Conservation (phyloP, 2,329 filamentous ascomycete species). For the Monosporascus sp. region DNA sequence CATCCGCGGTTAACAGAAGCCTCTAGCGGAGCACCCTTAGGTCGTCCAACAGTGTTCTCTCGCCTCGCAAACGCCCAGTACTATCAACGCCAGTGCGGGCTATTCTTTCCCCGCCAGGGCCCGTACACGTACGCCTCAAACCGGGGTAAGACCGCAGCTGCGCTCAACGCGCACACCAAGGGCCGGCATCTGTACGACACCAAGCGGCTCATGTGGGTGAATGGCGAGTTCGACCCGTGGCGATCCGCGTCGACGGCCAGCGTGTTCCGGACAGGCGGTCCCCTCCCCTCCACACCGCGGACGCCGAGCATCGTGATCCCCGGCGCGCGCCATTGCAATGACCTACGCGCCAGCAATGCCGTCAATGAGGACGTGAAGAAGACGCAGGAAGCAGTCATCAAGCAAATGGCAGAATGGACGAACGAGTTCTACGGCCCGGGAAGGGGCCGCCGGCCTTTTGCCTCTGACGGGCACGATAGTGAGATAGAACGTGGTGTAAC, state of each 20-base stretch:
- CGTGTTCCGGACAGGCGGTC: conserved; percentile 48
- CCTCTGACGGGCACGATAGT: background rate
- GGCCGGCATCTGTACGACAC: conserved; percentile 50
- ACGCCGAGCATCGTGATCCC: conserved; percentile 49
- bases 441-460: background rate
- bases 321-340: conserved; percentile 50
- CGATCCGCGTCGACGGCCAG: conserved; percentile 47
- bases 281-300: conserved; percentile 38
- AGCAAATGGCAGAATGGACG: conserved; percentile 12
- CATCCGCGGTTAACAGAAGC: too few relatives aligned
- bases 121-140: conserved; percentile 44
- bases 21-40: conserved; percentile 39
- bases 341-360: conserved; percentile 42
- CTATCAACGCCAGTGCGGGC: conserved; percentile 48
- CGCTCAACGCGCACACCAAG: conserved; percentile 47
- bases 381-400: conserved; percentile 7
- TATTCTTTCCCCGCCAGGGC: conserved; percentile 49
- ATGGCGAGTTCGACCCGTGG: conserved; percentile 58
- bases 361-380: conserved; percentile 14
- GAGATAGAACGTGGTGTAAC: background rate
- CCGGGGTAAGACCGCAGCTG: conserved; percentile 38
- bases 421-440: conserved; percentile 7
- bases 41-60: conserved; percentile 42
- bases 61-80: conserved; percentile 46
- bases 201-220: conserved; percentile 51